Base-by-base conservation (phyloP, 1,139 yeast genomes). In the Yamadazyma pseudoaaseri region DNA sequence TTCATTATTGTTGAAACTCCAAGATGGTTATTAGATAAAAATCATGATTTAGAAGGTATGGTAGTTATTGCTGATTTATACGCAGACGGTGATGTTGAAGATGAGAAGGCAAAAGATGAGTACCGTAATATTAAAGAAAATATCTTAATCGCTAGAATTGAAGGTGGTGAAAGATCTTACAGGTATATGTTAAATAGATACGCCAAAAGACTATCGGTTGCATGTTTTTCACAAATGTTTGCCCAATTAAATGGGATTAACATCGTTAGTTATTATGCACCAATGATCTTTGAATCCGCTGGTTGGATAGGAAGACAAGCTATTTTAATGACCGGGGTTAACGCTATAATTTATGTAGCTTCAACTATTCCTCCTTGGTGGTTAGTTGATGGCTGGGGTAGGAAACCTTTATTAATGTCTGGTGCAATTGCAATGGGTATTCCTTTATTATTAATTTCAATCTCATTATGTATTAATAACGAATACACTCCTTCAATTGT, bases 171-270 rank as follows among this genome's bases (percentile, higher is more conserved):
- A 44, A 54, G 76, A 38, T 76, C 86, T 2, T 85, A 86, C 56
- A 56, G 70, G 5, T 86, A 86, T 49, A 83, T 87, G 76, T 61
- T 70, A 41, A 56, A 59, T 11, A 53, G 65, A 34, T 89, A 89
- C 61, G 78, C 81, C 44, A 79, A 79, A 54, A 68, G 97, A 32
- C 79, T 89, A n/a, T 70, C 87, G 18, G 85, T 89, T 42, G 97
- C 96, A 5, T 86, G 94, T 78, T 81, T 89, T 22, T 82, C 96
- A 1, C 94, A 85, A 53, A 79, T 87, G 65, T 86, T 89, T 70
- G 96, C 96, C 3, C 97, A 89, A 58, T 67, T 89, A 54, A 86
- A 87, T 52, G 97, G 97, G 49, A 90, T 89, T 57, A 89, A 89
- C 52, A 90, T 90, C 40, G 86, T 90, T 36, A 81, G 95, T 1